A percentile compares a stretch with the other conserved stretches of the same genome.
Conservation (phyloP, 352 stramenopile genomes). For the Globisporangium nagaii region DNA sequence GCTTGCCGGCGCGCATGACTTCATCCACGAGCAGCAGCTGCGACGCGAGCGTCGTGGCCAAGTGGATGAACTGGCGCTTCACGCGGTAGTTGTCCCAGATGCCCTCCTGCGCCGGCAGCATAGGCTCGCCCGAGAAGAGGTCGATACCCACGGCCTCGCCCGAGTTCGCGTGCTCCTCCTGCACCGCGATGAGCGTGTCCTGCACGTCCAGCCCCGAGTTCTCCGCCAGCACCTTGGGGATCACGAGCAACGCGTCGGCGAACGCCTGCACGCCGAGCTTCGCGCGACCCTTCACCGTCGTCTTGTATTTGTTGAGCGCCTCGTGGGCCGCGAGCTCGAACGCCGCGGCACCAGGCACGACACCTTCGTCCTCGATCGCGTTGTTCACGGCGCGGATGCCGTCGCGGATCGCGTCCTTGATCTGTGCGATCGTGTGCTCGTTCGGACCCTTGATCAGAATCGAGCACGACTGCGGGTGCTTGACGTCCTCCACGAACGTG, state of each 20-base stretch:
- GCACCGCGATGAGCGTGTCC: constrained; percentile 95
- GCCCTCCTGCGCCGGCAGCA: constrained; percentile 94
- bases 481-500: constrained; percentile 99
- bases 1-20: constrained; percentile 98
- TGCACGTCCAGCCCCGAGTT: constrained; percentile 89
- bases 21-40: constrained; percentile 99
- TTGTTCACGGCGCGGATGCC: constrained; percentile 98
- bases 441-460: constrained; percentile 99
- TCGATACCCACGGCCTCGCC: constrained; percentile 94
- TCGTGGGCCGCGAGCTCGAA: constrained; percentile 95
- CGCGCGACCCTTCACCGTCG: constrained; percentile 90
- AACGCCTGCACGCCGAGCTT: constrained; percentile 99
- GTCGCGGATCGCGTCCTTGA: constrained; percentile 99
- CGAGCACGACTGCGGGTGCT: constrained; percentile 95
- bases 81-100: constrained; percentile 99
- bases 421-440: constrained; percentile 97
- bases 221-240: constrained; percentile 97
- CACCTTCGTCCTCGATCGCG: constrained; percentile 94
- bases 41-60: constrained; percentile 96
- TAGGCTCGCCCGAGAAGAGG: constrained; percentile 94
- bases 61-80: constrained; percentile 98
- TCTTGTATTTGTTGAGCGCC: constrained; percentile 83
- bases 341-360: constrained; percentile 95
- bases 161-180: constrained; percentile 92
- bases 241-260: constrained; percentile 96